These are phyloP conservation scores for Ogataea glucozyma DNA, from an alignment of 805 yeast genomes.

Conservation along the genomic window DNA sequence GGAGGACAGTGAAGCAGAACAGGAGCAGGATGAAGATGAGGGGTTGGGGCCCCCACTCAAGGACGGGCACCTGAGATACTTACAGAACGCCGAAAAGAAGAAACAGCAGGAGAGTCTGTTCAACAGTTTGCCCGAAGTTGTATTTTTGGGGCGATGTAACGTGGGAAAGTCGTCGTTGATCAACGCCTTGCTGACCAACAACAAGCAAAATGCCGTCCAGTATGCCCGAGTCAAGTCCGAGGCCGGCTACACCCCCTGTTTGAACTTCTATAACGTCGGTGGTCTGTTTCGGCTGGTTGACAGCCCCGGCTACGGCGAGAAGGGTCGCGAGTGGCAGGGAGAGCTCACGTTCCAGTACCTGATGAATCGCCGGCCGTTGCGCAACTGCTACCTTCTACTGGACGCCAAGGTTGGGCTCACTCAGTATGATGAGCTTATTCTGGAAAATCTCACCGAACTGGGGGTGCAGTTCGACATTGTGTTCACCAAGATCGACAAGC, in stretches of 20 bases:
- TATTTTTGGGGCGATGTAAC: constrained; percentile 78
- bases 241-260: constrained; percentile 53
- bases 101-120: constrained; percentile 14
- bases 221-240: constrained; percentile 45
- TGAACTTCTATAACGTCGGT: constrained; percentile 72
- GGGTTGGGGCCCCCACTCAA: constrained; percentile 20
- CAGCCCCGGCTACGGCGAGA: constrained; percentile 87
- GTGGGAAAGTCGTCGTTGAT: constrained; percentile 84
- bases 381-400: constrained; percentile 60
- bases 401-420: constrained; percentile 62
- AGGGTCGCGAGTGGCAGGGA: constrained; percentile 70
- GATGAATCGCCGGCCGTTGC: constrained; percentile 50
- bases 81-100: constrained; percentile 27
- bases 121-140: constrained; percentile 65
- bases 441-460: constrained; percentile 47
- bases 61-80: constrained; percentile 29
- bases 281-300: constrained; percentile 69
- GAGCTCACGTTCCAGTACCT: constrained; percentile 64
- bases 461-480: constrained; percentile 76
- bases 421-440: constrained; percentile 53
- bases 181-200: constrained; percentile 54
- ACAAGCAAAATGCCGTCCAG: constrained; percentile 28
- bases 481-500: constrained; percentile 73
- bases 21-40: constrained; percentile 7
- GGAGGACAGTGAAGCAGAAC: constrained; percentile 6